Percentiles rank a stretch among this genome's conserved stretches.
phyloP scores from a whole-genome alignment of 1,139 yeast species.

The Taiozyma onychis region DNA sequence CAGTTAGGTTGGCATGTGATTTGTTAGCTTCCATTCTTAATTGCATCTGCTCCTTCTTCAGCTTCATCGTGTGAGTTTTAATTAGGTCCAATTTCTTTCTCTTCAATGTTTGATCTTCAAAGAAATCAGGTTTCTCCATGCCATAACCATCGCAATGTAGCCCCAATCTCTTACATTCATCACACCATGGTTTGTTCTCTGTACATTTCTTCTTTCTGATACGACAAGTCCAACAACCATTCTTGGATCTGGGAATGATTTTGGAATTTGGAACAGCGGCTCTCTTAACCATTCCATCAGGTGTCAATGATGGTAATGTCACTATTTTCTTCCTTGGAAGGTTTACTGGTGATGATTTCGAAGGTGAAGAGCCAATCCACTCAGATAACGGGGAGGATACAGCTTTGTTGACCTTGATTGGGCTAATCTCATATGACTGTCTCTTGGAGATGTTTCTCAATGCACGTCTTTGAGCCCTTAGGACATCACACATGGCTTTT shows the following conservation, averaged over 20 bases:
- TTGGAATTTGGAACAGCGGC: conserved; percentile 2
- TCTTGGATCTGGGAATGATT: conserved; percentile 40
- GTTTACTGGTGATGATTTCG: neutral
- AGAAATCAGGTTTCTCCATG: conserved; percentile 46
- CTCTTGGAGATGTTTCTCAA: neutral
- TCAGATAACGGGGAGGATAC: neutral
- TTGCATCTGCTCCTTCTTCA: neutral
- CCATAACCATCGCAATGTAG: conserved; percentile 48
- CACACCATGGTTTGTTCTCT: conserved; percentile 53
- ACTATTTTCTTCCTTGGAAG: conserved; percentile 3
- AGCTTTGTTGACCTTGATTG: neutral
- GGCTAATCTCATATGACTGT: neutral
- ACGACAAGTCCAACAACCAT: conserved; percentile 68
- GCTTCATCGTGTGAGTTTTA: conserved; percentile 26
- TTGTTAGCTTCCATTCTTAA: neutral
- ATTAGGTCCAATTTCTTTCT: conserved; percentile 45
- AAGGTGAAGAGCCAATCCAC: neutral
- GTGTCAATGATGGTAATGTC: neutral
- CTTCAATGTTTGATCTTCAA: conserved; percentile 37
- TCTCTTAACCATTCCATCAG: neutral
- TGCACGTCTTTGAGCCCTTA: conserved; percentile 5
- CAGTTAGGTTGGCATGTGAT: neutral
- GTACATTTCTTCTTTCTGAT: conserved; percentile 61
- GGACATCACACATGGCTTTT: neutral
- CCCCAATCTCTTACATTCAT: conserved; percentile 46